These are phyloP conservation scores for Lactarius trivialis DNA, from an alignment of 768 basidiomycete genomes.

Conservation along the genomic window DNA sequence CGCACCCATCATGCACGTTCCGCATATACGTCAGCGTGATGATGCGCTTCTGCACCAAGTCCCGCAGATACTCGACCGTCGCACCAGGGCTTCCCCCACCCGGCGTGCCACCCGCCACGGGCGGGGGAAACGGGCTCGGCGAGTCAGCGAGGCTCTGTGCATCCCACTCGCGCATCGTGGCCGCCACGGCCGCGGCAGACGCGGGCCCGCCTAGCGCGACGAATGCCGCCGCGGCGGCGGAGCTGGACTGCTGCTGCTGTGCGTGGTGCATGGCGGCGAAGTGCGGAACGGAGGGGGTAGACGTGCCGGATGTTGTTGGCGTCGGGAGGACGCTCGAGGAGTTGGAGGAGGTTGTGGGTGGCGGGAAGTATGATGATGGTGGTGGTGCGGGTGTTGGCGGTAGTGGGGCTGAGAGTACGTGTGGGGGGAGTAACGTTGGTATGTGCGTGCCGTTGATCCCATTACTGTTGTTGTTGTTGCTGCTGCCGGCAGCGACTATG, in stretches of 20 bases:
- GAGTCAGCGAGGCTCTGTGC: constrained; percentile 55
- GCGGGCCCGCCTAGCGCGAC: neutral
- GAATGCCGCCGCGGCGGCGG: neutral
- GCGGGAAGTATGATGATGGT: neutral
- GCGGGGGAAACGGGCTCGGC: constrained; percentile 6
- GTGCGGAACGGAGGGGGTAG: constrained; percentile 25
- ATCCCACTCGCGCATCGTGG: constrained; percentile 58
- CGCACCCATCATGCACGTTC: constrained; percentile 81
- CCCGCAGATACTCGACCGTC: constrained; percentile 71
- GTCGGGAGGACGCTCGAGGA: constrained; percentile 21
- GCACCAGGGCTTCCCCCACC: constrained; percentile 40
- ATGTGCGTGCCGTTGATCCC: neutral
- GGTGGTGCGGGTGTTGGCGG: neutral
- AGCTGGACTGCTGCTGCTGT: neutral
- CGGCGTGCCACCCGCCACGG: neutral
- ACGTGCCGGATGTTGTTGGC: constrained; percentile 23
- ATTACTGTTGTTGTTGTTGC: neutral
- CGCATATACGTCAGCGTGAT: constrained; percentile 80
- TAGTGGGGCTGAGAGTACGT: neutral
- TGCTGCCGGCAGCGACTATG: neutral
- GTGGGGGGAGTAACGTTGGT: neutral
- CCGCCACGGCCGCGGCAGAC: constrained; percentile 20
- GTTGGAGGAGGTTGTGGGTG: constrained; percentile 6
- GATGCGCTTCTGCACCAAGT: constrained; percentile 77
- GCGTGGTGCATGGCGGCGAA: constrained; percentile 1